Conservation (phyloP, 2,329 filamentous ascomycete species). For the Camillea tinctor region DNA sequence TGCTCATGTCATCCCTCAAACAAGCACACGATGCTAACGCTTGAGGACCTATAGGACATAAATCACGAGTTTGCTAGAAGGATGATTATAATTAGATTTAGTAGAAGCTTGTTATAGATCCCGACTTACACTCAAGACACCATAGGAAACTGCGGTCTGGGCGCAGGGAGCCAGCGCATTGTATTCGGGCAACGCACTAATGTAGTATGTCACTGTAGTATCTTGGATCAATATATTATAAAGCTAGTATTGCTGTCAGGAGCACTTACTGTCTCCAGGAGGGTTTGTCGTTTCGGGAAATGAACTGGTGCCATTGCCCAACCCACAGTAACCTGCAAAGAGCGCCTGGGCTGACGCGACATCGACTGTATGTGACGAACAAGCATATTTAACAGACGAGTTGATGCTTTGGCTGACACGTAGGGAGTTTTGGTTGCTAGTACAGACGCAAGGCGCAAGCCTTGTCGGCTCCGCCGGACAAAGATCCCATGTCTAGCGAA, state of each 20-base stretch:
- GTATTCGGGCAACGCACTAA: conserved; percentile 50
- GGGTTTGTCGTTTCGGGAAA: conserved; percentile 47
- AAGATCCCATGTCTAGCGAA: conserved; percentile 30
- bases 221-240: neutral
- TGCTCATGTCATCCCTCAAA: conserved; percentile 47
- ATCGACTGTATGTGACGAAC: conserved; percentile 46
- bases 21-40: conserved; percentile 54
- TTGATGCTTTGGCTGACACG: conserved; percentile 43
- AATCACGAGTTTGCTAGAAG: conserved; percentile 35
- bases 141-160: conserved; percentile 42
- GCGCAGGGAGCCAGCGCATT: conserved; percentile 46
- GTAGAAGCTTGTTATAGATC: neutral
- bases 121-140: conserved; percentile 39
- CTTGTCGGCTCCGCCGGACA: conserved; percentile 41
- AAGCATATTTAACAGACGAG: conserved; percentile 42
- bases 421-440: conserved; percentile 48
- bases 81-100: conserved; percentile 5
- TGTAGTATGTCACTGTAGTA: conserved; percentile 50
- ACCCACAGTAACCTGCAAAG: conserved; percentile 51
- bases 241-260: neutral
- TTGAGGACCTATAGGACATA: conserved; percentile 46
- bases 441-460: conserved; percentile 52
- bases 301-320: conserved; percentile 47
- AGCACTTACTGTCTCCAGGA: conserved; percentile 49
- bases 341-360: conserved; percentile 49